Percentiles rank a stretch among this genome's conserved stretches.
phyloP scores from a whole-genome alignment of 2,329 filamentous ascomycete species.

The Escovopsis sp. region DNA sequence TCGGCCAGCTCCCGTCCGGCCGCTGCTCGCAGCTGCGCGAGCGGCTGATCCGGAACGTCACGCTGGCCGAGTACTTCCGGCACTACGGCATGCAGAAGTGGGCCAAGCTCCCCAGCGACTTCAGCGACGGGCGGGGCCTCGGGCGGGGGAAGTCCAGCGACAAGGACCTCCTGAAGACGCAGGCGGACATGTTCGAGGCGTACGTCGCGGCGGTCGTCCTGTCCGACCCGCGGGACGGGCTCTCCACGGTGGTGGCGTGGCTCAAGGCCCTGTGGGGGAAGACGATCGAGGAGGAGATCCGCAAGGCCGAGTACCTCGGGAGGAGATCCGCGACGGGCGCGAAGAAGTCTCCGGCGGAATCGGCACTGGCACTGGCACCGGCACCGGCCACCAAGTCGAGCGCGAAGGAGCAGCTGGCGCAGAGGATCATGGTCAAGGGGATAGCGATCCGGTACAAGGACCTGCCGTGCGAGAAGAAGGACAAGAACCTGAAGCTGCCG shows the following conservation, averaged over 20 bases:
- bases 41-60: constrained; percentile 65
- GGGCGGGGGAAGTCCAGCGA: constrained; percentile 19
- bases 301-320: constrained; percentile 9
- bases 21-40: constrained; percentile 65
- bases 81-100: constrained; percentile 56
- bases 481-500: constrained; percentile 37
- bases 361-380: background rate
- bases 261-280: constrained; percentile 60
- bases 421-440: constrained; percentile 37
- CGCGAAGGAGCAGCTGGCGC: constrained; percentile 18
- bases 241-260: constrained; percentile 51
- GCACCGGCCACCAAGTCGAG: background rate
- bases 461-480: constrained; percentile 34
- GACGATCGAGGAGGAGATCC: constrained; percentile 42
- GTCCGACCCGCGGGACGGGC: constrained; percentile 49
- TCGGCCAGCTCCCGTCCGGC: constrained; percentile 49
- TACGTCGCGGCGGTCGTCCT: constrained; percentile 71
- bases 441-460: constrained; percentile 49
- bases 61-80: constrained; percentile 52
- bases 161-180: constrained; percentile 53
- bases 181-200: constrained; percentile 81
- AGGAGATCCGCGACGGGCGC: no score
- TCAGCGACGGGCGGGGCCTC: constrained; percentile 13
- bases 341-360: no score
- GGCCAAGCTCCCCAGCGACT: constrained; percentile 39